phyloP scores from a whole-genome alignment of 495 filamentous ascomycete genomes.

The Daldinia loculata region DNA sequence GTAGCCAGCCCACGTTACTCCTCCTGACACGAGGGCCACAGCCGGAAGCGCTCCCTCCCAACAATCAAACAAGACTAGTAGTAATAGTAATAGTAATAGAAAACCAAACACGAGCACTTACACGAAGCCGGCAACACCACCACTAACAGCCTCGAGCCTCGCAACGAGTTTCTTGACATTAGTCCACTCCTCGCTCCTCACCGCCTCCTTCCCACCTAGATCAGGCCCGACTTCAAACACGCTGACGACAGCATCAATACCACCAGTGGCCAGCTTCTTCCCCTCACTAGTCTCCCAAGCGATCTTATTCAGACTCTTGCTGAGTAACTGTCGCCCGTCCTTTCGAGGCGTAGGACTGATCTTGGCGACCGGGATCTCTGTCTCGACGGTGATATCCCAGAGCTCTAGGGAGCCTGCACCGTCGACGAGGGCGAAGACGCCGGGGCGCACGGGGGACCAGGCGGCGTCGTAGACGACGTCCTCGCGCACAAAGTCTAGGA shows the following conservation, averaged over 20 bases:
- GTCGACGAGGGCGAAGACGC: slow-evolving; percentile 92
- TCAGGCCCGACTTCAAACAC: slow-evolving; percentile 94
- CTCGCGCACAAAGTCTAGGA: slow-evolving; percentile 90
- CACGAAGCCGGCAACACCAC: slow-evolving; percentile 45
- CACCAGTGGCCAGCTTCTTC: slow-evolving; percentile 83
- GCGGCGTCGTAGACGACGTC: slow-evolving; percentile 95
- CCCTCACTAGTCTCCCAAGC: slow-evolving; percentile 94
- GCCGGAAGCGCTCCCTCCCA: slow-evolving; percentile 6
- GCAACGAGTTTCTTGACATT: slow-evolving; percentile 85
- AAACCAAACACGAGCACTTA: slow-evolving; percentile 22
- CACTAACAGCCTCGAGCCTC: slow-evolving; percentile 64
- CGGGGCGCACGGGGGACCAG: slow-evolving; percentile 91
- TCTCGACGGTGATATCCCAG: slow-evolving; percentile 93
- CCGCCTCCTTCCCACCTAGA: slow-evolving; percentile 78
- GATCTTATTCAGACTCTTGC: slow-evolving; percentile 87
- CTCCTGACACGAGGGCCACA: slow-evolving; percentile 6
- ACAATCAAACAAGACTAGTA: not conserved
- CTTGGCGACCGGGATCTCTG: slow-evolving; percentile 85
- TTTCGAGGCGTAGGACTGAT: slow-evolving; percentile 71
- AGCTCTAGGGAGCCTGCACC: slow-evolving; percentile 92
- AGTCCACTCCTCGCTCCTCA: slow-evolving; percentile 88
- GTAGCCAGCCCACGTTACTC: slow-evolving; percentile 3
- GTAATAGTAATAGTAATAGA: not conserved
- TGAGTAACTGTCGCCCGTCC: slow-evolving; percentile 66
- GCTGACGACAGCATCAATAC: slow-evolving; percentile 86